These are phyloP conservation scores for Zygosaccharomyces bisporus DNA, from an alignment of 805 yeast genomes.

Conservation along the genomic window DNA sequence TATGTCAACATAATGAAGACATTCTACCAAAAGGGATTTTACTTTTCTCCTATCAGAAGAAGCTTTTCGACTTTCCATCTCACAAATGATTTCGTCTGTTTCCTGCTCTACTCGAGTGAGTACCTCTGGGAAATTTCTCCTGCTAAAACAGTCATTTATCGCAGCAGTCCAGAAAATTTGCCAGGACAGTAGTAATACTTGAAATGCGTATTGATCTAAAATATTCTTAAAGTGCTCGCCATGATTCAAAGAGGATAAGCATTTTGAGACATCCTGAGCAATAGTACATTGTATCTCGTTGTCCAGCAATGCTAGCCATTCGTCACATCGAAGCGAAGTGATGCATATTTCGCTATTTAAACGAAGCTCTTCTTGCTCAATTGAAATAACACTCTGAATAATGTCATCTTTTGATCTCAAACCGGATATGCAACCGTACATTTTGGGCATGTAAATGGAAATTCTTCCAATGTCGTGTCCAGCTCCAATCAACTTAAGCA, in stretches of 20 bases:
- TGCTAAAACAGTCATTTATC: slow-evolving; percentile 36
- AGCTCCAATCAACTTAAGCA: slow-evolving; percentile 77
- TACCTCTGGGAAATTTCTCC: neutral
- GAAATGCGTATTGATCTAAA: slow-evolving; percentile 48
- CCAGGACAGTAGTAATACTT: slow-evolving; percentile 49
- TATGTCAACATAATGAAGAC: slow-evolving; percentile 54
- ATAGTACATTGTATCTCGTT: slow-evolving; percentile 48
- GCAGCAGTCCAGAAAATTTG: slow-evolving; percentile 55
- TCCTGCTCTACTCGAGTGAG: neutral
- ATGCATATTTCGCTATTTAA: slow-evolving; percentile 45
- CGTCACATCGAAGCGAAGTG: slow-evolving; percentile 31
- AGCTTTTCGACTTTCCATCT: neutral
- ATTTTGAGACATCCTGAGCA: slow-evolving; percentile 32
- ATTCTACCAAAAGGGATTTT: slow-evolving; percentile 64
- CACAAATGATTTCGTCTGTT: slow-evolving; percentile 1
- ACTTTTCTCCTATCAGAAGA: slow-evolving; percentile 39
- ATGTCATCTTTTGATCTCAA: slow-evolving; percentile 38
- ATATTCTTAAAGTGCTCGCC: slow-evolving; percentile 18
- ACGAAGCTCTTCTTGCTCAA: slow-evolving; percentile 56
- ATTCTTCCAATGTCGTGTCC: slow-evolving; percentile 44
- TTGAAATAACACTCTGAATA: slow-evolving; percentile 52
- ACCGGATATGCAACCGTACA: slow-evolving; percentile 62
- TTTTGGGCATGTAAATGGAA: slow-evolving; percentile 59
- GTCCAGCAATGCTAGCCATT: slow-evolving; percentile 64
- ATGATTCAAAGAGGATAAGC: slow-evolving; percentile 30